A percentile compares a stretch with the other conserved stretches of the same genome.
phyloP scores from a whole-genome alignment of 495 filamentous ascomycete genomes.

The Peziza echinospora region DNA sequence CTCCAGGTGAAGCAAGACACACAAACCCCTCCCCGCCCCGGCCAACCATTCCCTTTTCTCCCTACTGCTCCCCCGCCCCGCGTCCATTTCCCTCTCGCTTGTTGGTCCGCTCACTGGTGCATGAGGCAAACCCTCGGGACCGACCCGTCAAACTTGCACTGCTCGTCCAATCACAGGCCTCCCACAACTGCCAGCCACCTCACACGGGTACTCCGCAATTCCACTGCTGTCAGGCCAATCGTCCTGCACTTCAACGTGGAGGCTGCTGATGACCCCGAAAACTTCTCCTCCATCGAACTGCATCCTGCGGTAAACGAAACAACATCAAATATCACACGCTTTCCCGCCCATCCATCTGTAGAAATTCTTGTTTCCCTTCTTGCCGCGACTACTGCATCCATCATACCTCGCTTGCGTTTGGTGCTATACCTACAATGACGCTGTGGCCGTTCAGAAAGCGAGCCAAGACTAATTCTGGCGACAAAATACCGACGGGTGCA shows the following conservation, averaged over 20 bases:
- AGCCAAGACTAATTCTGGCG: constrained; percentile 14
- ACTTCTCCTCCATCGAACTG: neutral
- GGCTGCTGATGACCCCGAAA: neutral
- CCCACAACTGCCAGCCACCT: neutral
- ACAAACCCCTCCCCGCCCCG: too few species aligned
- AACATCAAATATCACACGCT: neutral
- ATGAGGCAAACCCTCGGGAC: neutral
- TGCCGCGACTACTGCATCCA: too few species aligned
- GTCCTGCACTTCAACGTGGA: neutral
- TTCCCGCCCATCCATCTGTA: too few species aligned
- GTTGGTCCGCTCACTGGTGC: neutral
- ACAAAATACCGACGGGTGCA: constrained; percentile 9
- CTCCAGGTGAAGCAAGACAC: too few species aligned
- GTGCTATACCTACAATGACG: constrained; percentile 6
- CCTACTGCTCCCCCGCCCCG: too few species aligned
- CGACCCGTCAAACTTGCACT: neutral
- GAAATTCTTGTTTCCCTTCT: too few species aligned
- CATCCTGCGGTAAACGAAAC: neutral
- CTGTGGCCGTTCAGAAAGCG: constrained; percentile 18
- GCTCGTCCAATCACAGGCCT: too few species aligned
- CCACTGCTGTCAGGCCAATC: neutral
- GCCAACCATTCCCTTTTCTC: too few species aligned
- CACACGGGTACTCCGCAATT: neutral
- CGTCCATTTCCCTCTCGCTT: too few species aligned
- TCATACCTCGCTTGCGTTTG: too few species aligned